Conservation (phyloP, 495 filamentous ascomycete genomes). For the Apodospora peruviana region DNA sequence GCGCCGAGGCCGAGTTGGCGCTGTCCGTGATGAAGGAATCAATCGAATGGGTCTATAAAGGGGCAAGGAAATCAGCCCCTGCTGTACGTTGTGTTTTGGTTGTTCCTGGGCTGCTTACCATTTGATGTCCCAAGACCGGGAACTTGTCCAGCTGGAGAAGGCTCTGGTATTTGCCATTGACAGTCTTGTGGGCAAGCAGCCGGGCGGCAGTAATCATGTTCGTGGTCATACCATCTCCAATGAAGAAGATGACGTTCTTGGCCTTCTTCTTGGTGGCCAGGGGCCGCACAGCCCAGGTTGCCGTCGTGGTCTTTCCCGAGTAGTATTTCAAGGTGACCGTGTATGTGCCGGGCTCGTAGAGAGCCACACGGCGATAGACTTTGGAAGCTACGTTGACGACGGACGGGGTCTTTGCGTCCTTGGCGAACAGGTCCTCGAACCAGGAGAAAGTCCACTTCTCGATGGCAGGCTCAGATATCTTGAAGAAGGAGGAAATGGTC, state of each 20-base stretch:
- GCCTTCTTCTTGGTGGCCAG: conserved; percentile 57
- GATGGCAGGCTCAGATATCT: conserved; percentile 51
- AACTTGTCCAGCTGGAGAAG: conserved; percentile 65
- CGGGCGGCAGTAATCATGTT: conserved; percentile 72
- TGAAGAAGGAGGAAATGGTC: conserved; percentile 54
- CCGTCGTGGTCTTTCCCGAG: conserved; percentile 54
- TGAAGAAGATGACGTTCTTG: conserved; percentile 74
- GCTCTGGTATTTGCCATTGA: conserved; percentile 70
- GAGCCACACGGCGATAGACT: conserved; percentile 59
- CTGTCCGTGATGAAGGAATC: conserved; percentile 73
- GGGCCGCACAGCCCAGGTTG: conserved; percentile 66
- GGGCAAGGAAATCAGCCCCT: neutral
- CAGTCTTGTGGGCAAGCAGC: conserved; percentile 64
- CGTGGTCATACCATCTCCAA: conserved; percentile 75
- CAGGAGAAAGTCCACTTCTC: conserved; percentile 68
- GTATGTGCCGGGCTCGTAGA: conserved; percentile 67
- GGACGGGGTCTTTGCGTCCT: conserved; percentile 55
- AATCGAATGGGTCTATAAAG: conserved; percentile 54
- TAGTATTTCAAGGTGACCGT: conserved; percentile 66
- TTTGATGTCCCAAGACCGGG: conserved; percentile 64
- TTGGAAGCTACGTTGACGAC: conserved; percentile 68
- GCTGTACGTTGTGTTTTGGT: neutral
- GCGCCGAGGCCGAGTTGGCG: conserved; percentile 67
- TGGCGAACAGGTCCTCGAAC: conserved; percentile 69
- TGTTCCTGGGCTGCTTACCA: conserved; percentile 26